These are phyloP conservation scores for Penicillium atrosanguineum DNA, from an alignment of 495 filamentous ascomycete genomes.

Conservation along the genomic window DNA sequence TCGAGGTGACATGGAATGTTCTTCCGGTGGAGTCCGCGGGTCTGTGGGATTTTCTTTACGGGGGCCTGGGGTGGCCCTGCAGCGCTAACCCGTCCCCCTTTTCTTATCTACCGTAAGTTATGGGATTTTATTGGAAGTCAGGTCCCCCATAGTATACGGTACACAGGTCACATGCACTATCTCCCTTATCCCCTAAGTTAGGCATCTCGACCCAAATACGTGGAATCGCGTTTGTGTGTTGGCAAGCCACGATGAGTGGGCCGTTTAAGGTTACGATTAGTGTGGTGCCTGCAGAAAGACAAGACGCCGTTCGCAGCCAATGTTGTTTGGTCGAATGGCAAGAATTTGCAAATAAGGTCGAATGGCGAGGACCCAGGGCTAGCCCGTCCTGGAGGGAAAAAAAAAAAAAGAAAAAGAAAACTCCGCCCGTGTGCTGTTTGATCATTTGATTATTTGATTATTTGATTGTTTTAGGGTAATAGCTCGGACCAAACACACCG, in stretches of 20 bases:
- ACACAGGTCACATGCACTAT: too few relatives aligned
- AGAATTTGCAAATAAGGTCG: too few relatives aligned
- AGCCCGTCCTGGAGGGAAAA: not conserved
- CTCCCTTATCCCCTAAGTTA: too few relatives aligned
- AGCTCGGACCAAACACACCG: too few relatives aligned
- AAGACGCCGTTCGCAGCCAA: conserved; percentile 11
- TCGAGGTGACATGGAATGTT: conserved; percentile 22
- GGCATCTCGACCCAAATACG: not conserved
- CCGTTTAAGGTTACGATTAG: conserved; percentile 31
- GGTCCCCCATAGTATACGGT: too few relatives aligned
- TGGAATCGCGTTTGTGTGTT: not conserved
- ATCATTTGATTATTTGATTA: too few relatives aligned
- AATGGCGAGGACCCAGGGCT: not conserved
- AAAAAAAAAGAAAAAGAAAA: not conserved
- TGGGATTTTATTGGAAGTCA: too few relatives aligned
- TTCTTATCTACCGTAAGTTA: too few relatives aligned
- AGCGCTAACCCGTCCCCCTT: not conserved
- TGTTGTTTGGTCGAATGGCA: not conserved
- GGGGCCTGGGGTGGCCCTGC: not conserved
- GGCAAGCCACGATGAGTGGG: conserved; percentile 5
- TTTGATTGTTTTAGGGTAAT: too few relatives aligned
- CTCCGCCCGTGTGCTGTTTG: too few relatives aligned
- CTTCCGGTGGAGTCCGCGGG: conserved; percentile 24
- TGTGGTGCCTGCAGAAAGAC: conserved; percentile 26
- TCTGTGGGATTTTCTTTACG: not conserved